Percentiles rank a stretch among this genome's conserved stretches.
These are phyloP conservation scores for Ustilago tritici DNA, from an alignment of 1,284 basidiomycete genomes.

Conservation along the genomic window DNA sequence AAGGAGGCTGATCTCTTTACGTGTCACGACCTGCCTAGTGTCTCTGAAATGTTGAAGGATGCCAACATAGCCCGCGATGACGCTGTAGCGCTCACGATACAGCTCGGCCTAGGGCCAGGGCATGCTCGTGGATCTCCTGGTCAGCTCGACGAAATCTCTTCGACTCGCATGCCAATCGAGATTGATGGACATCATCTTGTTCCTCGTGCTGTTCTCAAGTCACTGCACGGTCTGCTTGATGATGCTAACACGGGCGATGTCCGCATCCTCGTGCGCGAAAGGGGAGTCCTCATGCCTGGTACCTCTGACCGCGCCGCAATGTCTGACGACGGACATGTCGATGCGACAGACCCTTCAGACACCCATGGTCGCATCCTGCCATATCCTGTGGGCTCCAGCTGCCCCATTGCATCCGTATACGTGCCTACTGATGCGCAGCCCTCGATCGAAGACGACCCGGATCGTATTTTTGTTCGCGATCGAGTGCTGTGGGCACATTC, in stretches of 20 bases:
- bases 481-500: conserved; percentile 82
- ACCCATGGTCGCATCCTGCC: conserved; percentile 18
- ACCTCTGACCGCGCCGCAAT: neutral
- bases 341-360: neutral
- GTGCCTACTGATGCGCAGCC: conserved; percentile 11
- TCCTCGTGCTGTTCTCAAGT: conserved; percentile 49
- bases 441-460: conserved; percentile 21
- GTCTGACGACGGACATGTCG: conserved; percentile 21
- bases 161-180: conserved; percentile 48
- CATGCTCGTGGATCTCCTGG: conserved; percentile 13
- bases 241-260: conserved; percentile 65
- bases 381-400: conserved; percentile 35
- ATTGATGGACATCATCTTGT: conserved; percentile 52
- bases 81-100: conserved; percentile 58
- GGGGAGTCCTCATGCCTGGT: conserved; percentile 46
- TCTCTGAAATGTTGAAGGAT: conserved; percentile 53
- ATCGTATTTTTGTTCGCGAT: conserved; percentile 61
- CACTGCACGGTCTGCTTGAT: conserved; percentile 59
- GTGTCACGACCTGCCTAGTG: conserved; percentile 56
- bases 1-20: conserved; percentile 58
- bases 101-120: conserved; percentile 58
- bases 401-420: conserved; percentile 18
- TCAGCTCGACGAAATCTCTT: conserved; percentile 12
- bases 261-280: conserved; percentile 62
- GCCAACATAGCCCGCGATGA: conserved; percentile 40